These are phyloP conservation scores for Pseudisothecium myosuroides DNA, from an alignment of 225 moss, liverwort and hornwort genomes.

Conservation along the genomic window DNA sequence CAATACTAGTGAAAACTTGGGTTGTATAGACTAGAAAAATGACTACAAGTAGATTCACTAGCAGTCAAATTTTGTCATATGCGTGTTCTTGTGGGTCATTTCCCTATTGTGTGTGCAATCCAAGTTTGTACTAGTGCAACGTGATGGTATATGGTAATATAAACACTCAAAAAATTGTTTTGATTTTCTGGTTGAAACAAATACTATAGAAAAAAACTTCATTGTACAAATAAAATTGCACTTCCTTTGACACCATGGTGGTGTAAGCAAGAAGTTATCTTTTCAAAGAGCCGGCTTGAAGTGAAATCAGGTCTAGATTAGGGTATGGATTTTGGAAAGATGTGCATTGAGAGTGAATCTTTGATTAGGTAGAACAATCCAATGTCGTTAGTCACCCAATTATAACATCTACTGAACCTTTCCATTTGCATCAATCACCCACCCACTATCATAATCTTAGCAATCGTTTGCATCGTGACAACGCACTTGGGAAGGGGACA, in stretches of 20 bases:
- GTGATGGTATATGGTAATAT: background rate
- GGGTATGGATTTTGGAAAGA: background rate
- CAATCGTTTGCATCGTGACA: background rate
- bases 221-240: background rate
- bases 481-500: background rate
- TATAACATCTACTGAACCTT: rapidly evolving
- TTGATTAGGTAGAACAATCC: no score
- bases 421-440: background rate
- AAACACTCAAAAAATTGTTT: background rate
- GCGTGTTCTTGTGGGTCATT: background rate
- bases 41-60: background rate
- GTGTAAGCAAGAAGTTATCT: rapidly evolving
- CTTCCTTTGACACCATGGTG: background rate
- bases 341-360: background rate
- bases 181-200: background rate
- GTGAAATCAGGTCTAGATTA: no score
- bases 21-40: background rate
- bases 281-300: background rate
- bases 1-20: background rate
- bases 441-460: background rate
- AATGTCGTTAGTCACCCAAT: background rate
- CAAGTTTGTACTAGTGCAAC: rapidly evolving
- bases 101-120: rapidly evolving
- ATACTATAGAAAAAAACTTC: no score
- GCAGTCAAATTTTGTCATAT: no score